Conservation (phyloP, 1,139 yeast species). For the Wickerhamomyces sp. region DNA sequence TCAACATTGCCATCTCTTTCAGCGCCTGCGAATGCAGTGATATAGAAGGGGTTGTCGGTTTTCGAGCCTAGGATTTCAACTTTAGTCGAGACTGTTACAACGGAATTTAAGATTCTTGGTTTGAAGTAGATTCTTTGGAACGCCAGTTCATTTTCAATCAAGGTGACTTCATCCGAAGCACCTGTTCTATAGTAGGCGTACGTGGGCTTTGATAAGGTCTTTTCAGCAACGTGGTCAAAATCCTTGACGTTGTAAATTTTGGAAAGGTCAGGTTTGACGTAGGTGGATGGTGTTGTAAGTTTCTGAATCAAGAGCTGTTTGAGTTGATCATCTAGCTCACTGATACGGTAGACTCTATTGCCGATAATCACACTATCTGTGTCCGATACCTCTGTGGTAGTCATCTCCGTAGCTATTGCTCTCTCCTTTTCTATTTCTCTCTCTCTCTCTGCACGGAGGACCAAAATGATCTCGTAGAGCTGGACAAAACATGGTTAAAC, state of each 20-base stretch:
- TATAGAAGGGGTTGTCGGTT: slow-evolving; percentile 45
- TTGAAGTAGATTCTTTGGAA: slow-evolving; percentile 68
- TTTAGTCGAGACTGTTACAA: slow-evolving; percentile 35
- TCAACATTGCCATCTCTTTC: slow-evolving; percentile 36
- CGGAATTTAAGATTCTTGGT: slow-evolving; percentile 66
- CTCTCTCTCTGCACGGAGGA: too few species aligned
- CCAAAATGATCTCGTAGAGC: too few species aligned
- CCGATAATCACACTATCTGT: neutral
- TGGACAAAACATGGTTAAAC: too few species aligned
- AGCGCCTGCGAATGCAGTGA: slow-evolving; percentile 59
- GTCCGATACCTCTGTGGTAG: slow-evolving; percentile 1
- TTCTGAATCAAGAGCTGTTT: slow-evolving; percentile 1
- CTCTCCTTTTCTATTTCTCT: too few species aligned
- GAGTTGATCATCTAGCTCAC: slow-evolving; percentile 1
- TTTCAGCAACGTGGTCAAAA: slow-evolving; percentile 44
- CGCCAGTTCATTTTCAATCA: slow-evolving; percentile 71
- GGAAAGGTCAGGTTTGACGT: slow-evolving; percentile 1
- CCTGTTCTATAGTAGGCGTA: slow-evolving; percentile 84
- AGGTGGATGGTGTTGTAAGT: neutral
- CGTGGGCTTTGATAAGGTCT: slow-evolving; percentile 55
- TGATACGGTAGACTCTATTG: neutral
- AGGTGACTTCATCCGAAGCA: slow-evolving; percentile 73
- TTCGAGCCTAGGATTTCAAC: slow-evolving; percentile 40
- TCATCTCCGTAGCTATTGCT: too few species aligned
- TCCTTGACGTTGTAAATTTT: slow-evolving; percentile 1